These are phyloP conservation scores for Paraglomus occultum DNA, from an alignment of 192 early-diverging fungal genomes.

Conservation along the genomic window DNA sequence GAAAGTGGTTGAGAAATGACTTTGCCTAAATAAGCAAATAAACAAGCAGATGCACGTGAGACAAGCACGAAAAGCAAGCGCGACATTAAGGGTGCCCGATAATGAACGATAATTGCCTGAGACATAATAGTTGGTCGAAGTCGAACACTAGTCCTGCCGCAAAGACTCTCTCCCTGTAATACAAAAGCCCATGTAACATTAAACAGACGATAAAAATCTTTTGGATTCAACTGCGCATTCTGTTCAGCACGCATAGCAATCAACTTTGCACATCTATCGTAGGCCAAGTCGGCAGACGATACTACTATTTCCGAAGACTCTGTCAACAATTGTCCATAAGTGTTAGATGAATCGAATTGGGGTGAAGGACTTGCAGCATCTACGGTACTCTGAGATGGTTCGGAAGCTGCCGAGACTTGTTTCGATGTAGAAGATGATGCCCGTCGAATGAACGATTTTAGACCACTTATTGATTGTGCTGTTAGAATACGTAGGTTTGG, in stretches of 20 bases:
- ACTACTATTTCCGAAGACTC: slow-evolving; percentile 77
- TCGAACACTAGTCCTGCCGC: slow-evolving; percentile 87
- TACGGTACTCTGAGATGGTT: not conserved
- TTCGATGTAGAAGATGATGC: slow-evolving; percentile 7
- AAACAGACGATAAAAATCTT: slow-evolving; percentile 86
- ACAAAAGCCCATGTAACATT: slow-evolving; percentile 83
- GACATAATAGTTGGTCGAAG: slow-evolving; percentile 82
- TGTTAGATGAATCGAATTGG: slow-evolving; percentile 25
- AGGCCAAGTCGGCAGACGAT: slow-evolving; percentile 80
- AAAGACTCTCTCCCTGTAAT: slow-evolving; percentile 67
- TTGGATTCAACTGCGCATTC: slow-evolving; percentile 80
- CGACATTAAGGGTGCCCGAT: too few species aligned
- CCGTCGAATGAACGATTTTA: slow-evolving; percentile 27
- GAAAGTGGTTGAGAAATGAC: slow-evolving; percentile 88
- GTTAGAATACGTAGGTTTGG: not conserved
- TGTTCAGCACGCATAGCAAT: slow-evolving; percentile 86
- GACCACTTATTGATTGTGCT: not conserved
- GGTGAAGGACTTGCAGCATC: slow-evolving; percentile 11
- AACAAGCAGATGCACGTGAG: not conserved
- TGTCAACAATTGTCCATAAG: slow-evolving; percentile 53
- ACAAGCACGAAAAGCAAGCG: too few species aligned
- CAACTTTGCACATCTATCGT: slow-evolving; percentile 84
- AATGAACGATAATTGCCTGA: slow-evolving; percentile 53
- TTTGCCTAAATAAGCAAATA: slow-evolving; percentile 64
- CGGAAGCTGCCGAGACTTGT: not conserved